Evolutionary conservation across 768 basidiomycete genomes (phyloP).

Genomic region (Lactarius trivialis): DNA sequence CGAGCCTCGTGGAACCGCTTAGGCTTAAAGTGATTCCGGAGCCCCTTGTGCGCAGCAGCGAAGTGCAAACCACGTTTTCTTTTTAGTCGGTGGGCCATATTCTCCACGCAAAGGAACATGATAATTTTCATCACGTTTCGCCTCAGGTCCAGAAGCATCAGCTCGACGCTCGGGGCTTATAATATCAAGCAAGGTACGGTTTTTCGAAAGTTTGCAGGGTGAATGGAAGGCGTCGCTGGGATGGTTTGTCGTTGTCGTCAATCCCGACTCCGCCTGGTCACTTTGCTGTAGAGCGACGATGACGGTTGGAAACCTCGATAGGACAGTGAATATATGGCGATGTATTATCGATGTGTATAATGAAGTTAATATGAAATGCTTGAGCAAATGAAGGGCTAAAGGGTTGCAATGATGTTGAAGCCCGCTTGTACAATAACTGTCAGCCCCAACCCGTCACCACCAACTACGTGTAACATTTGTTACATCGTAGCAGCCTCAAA

Average conservation of each 20-base stretch:
- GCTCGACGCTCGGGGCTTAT: too few relatives aligned
- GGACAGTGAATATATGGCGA: slow-evolving; percentile 1
- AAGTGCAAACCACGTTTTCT: not conserved
- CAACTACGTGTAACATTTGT: slow-evolving; percentile 16
- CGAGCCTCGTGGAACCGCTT: not conserved
- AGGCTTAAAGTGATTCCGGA: not conserved
- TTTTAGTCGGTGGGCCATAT: not conserved
- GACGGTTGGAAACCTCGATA: not conserved
- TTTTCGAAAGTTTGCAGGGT: not conserved
- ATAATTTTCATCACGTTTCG: not conserved
- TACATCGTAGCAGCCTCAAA: slow-evolving; percentile 17
- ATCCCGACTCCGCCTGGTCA: not conserved
- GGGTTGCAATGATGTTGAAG: slow-evolving; percentile 8
- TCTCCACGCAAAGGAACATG: not conserved
- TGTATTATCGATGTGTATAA: slow-evolving; percentile 1
- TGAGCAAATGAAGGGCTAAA: slow-evolving; percentile 7
- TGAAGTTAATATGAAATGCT: slow-evolving; percentile 4
- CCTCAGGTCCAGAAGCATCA: not conserved
- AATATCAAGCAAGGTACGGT: not conserved
- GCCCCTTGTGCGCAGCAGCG: not conserved
- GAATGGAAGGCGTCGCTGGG: not conserved
- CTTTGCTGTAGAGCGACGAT: not conserved
- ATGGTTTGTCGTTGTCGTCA: not conserved
- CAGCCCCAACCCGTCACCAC: slow-evolving; percentile 19
- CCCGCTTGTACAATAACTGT: slow-evolving; percentile 13